phyloP scores from a whole-genome alignment of 495 filamentous ascomycete species.

The Echria macrotheca region DNA sequence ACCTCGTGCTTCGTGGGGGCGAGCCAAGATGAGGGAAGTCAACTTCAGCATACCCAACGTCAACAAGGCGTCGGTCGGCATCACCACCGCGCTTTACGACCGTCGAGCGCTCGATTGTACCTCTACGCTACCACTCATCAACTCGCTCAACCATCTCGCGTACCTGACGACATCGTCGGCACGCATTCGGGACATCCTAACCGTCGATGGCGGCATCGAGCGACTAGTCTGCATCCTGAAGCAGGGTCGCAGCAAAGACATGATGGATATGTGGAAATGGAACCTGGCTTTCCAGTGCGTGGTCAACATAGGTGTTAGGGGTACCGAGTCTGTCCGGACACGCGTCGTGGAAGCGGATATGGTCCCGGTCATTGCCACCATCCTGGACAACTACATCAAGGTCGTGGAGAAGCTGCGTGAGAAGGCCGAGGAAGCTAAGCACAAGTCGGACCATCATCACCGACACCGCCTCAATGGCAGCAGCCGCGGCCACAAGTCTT shows the following conservation, averaged over 20 bases:
- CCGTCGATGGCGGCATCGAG: constrained; percentile 97
- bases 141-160: constrained; percentile 95
- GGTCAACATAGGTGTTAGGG: constrained; percentile 95
- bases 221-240: constrained; percentile 95
- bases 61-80: constrained; percentile 99
- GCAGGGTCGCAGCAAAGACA: constrained; percentile 87
- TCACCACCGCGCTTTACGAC: constrained; percentile 97
- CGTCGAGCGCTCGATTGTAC: constrained; percentile 96
- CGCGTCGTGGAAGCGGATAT: constrained; percentile 97
- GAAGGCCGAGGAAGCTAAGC: constrained; percentile 66
- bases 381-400: constrained; percentile 96
- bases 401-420: constrained; percentile 87
- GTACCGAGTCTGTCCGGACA: constrained; percentile 87
- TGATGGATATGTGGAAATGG: constrained; percentile 99
- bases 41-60: constrained; percentile 99
- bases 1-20: constrained; percentile 25
- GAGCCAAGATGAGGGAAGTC: constrained; percentile 85
- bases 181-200: constrained; percentile 93
- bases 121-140: constrained; percentile 93
- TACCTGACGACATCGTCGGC: constrained; percentile 98
- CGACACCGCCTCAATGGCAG: constrained; percentile 40
- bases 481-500: constrained; percentile 40
- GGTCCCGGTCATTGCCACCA: constrained; percentile 98
- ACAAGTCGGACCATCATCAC: constrained; percentile 39
- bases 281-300: constrained; percentile 98